phyloP scores from a whole-genome alignment of 163 green algal species.

The Chlamydomonas reinhardtii region DNA sequence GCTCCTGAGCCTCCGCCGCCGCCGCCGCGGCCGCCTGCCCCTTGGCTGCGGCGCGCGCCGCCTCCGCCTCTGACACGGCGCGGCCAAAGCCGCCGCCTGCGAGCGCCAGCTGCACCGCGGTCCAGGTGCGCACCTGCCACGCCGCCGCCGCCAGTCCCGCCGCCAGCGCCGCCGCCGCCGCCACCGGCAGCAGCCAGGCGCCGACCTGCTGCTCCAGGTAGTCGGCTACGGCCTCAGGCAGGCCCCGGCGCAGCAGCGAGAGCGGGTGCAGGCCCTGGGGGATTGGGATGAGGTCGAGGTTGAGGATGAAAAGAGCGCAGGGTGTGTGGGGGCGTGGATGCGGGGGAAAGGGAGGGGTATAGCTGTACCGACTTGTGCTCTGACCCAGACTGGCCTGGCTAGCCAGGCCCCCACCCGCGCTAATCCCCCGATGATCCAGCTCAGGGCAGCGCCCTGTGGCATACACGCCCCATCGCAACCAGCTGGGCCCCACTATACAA shows the following conservation, averaged over 20 bases:
- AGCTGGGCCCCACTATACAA: no score
- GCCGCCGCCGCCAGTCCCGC: slow-evolving; percentile 5
- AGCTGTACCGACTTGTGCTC: no score
- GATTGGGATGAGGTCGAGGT: no score
- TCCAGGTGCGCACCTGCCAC: slow-evolving; percentile 50
- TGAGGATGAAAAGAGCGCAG: no score
- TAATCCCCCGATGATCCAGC: no score
- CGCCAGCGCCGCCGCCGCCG: not conserved
- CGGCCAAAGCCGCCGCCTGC: not conserved
- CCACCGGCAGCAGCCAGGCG: slow-evolving; percentile 4
- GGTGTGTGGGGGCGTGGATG: not conserved
- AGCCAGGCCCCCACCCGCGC: no score
- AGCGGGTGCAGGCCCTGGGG: slow-evolving; percentile 35
- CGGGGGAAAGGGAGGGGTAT: not conserved
- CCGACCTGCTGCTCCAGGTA: slow-evolving; percentile 8
- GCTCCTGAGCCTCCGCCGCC: no score
- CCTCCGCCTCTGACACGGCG: not conserved
- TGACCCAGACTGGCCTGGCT: no score
- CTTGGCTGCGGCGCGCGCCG: not conserved
- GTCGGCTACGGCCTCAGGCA: not conserved
- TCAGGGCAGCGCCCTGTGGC: no score
- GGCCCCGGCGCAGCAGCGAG: not conserved
- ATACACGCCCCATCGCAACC: no score
- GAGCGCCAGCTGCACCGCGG: slow-evolving; percentile 13
- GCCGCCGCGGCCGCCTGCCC: not conserved